Conservation (phyloP, 352 stramenopile species). For the Globisporangium parvum region DNA sequence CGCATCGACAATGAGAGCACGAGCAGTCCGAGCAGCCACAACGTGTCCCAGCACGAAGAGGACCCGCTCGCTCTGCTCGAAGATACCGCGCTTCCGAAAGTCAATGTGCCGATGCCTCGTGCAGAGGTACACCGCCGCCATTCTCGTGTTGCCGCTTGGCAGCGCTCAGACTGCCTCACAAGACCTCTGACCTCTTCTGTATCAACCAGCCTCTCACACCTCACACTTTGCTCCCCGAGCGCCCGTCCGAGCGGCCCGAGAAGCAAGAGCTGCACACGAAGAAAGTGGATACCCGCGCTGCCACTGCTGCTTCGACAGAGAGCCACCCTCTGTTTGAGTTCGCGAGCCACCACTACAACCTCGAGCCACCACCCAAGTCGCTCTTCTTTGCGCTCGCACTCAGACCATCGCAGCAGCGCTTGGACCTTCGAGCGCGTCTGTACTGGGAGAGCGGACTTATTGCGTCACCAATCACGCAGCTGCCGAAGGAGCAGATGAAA, state of each 20-base stretch:
- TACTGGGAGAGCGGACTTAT: conserved; percentile 60
- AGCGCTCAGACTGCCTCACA: too few species aligned
- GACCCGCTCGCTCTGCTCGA: too few species aligned
- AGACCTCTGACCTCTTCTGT: background rate
- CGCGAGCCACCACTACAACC: conserved; percentile 30
- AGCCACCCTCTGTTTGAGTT: conserved; percentile 37
- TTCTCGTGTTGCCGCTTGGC: too few species aligned
- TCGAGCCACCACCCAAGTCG: conserved; percentile 15
- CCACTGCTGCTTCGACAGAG: conserved; percentile 9
- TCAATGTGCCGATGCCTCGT: too few species aligned
- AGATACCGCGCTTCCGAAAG: too few species aligned
- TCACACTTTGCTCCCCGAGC: background rate
- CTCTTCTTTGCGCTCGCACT: conserved; percentile 13
- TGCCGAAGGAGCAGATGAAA: conserved; percentile 34
- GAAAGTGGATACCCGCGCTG: background rate
- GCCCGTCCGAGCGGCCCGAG: background rate
- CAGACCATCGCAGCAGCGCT: conserved; percentile 15
- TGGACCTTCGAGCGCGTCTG: conserved; percentile 46
- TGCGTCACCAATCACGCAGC: conserved; percentile 36
- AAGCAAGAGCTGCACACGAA: background rate
- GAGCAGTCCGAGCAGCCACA: too few species aligned
- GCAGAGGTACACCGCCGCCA: too few species aligned
- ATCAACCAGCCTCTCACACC: background rate
- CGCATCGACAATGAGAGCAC: background rate
- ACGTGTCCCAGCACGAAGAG: too few species aligned